Evolutionary conservation across 2,329 filamentous ascomycete species (phyloP).

Genomic region (Chrysosporium queenslandicum): DNA sequence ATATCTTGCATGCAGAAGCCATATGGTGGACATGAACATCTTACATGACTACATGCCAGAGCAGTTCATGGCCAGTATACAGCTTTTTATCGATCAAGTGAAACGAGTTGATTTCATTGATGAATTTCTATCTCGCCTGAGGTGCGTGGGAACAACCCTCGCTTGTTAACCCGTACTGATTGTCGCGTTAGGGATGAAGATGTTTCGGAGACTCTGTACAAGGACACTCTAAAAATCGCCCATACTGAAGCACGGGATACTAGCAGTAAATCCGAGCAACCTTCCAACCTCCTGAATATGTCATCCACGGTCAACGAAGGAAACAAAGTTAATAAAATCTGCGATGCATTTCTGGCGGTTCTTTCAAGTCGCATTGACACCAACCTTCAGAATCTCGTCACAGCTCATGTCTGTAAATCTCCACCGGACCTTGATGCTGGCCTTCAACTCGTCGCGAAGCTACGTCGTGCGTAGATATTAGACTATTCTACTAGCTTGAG

Average conservation of each 20-base stretch:
- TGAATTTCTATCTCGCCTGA: conserved; percentile 76
- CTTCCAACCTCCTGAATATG: not conserved
- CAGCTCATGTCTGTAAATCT: conserved; percentile 84
- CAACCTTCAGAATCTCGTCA: conserved; percentile 83
- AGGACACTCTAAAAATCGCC: conserved; percentile 58
- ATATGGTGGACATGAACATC: conserved; percentile 96
- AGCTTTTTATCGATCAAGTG: conserved; percentile 72
- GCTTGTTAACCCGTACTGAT: conserved; percentile 18
- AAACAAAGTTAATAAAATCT: conserved; percentile 75
- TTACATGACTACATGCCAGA: conserved; percentile 84
- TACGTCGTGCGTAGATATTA: conserved; percentile 42
- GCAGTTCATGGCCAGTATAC: conserved; percentile 69
- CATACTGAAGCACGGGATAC: conserved; percentile 25
- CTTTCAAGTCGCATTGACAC: conserved; percentile 53
- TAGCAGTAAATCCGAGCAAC: conserved; percentile 12
- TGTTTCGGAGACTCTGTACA: conserved; percentile 87
- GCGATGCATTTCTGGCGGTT: conserved; percentile 66
- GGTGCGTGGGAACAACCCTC: conserved; percentile 41
- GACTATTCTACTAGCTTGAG: not conserved
- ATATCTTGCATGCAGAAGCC: conserved; percentile 78
- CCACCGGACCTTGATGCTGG: conserved; percentile 85
- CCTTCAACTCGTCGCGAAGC: conserved; percentile 62
- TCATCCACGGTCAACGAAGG: conserved; percentile 20
- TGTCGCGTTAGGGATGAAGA: conserved; percentile 58
- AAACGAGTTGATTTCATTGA: conserved; percentile 75